Evolutionary conservation across 148 eudicot species (phyloP), one percentile per base, ranked within the genome.

Genomic region (Fagopyrum tataricum): DNA sequence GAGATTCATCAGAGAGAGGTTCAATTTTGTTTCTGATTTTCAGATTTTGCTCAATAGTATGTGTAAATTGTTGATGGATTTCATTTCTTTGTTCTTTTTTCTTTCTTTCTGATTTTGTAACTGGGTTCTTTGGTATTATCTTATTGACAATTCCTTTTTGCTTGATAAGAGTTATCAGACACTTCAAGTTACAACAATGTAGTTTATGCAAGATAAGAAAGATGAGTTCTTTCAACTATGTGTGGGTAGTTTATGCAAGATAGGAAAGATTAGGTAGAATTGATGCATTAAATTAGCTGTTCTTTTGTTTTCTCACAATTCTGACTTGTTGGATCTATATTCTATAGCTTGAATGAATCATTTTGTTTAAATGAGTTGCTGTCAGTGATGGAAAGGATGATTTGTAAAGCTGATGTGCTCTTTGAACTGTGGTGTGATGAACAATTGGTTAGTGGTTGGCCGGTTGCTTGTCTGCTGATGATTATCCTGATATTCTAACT

Each of bases 1-100:
- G 87, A 83, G 79, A 69, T 78, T 72, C 89, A 79, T 73, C 85
- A 75, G 2, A 78, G 89, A 74, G 84, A 89, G 84, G 91, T 89
- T 73, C 9, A 37, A 37, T 3, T 39, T 49, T 7, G 42, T 7
- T 39, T 43, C 62, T 52, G 55, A 37, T 46, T 76, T 37, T 1
- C 8, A 46, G 49, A 7, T 46, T 46, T 61, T 26, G 67, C 17
- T 61, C n/a, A 39, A 24, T 26, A 61, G 2, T 26, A 61, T 61
- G 14, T 61, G 17, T 61, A 40, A 46, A 24, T 24, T 61, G 64
- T 26, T 61, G 67, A 24, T 58, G 15, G 1, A 11, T 61, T 55
- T 71, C 14, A 31, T 26, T 31, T 13, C 44, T 18, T 58, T 14
- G 62, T 2, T 61, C 31, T 26, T 41, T 39, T 31, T 24, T 52